These are phyloP conservation scores for Centella asiatica DNA, from an alignment of 129 eudicot genomes.

Conservation along the genomic window DNA sequence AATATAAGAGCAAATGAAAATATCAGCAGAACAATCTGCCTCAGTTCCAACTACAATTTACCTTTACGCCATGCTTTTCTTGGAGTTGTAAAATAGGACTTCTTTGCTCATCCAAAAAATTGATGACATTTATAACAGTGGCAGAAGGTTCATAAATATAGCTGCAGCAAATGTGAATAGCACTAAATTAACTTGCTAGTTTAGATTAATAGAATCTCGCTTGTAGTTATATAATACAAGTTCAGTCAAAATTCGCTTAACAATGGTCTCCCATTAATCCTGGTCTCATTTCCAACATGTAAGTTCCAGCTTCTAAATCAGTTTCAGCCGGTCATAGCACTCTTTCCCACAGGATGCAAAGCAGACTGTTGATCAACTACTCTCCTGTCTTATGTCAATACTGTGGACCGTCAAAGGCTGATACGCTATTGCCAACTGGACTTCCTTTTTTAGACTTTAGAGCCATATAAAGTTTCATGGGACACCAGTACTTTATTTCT, in stretches of 20 bases:
- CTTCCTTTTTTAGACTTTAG: no score
- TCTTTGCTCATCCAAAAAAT: conserved; percentile 67
- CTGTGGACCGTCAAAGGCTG: no score
- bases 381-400: no score
- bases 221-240: not conserved
- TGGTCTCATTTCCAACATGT: not conserved
- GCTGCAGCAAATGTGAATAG: conserved; percentile 44
- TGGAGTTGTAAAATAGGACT: conserved; percentile 67
- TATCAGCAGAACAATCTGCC: not conserved
- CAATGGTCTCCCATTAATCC: not conserved
- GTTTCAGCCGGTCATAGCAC: no score
- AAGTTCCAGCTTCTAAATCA: not conserved
- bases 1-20: not conserved
- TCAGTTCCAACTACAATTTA: conserved; percentile 17
- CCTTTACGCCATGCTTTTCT: conserved; percentile 89
- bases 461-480: no score
- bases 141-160: conserved; percentile 78
- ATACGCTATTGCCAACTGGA: no score
- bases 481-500: no score
- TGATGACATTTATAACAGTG: conserved; percentile 52
- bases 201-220: not conserved
- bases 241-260: not conserved
- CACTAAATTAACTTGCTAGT: not conserved
- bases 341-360: no score
- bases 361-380: no score